Evolutionary conservation across 2,329 filamentous ascomycete genomes (phyloP).

Genomic region (Neofusicoccum ribis): DNA sequence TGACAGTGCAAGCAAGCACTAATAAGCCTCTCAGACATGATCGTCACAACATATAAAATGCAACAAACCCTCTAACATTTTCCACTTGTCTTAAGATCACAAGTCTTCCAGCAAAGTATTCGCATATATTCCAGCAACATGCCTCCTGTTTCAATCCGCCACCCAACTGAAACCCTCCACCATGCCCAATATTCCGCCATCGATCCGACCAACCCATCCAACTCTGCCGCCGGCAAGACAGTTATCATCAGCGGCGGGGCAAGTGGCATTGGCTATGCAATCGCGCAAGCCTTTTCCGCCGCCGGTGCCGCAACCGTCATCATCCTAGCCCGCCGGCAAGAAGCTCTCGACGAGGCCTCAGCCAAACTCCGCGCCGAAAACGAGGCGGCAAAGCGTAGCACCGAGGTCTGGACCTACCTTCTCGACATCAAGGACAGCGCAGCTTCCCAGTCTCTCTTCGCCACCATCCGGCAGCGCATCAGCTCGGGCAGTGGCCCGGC

Average conservation of each 20-base stretch:
- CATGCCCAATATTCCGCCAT: conserved; percentile 29
- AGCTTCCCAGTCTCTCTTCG: conserved; percentile 10
- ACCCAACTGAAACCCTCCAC: conserved; percentile 24
- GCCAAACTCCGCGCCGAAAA: not conserved
- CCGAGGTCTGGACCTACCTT: conserved; percentile 16
- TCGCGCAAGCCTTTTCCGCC: conserved; percentile 32
- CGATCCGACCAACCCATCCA: conserved; percentile 26
- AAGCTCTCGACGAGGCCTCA: conserved; percentile 28
- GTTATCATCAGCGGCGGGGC: conserved; percentile 34
- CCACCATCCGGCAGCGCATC: conserved; percentile 7
- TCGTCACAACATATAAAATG: too few species aligned
- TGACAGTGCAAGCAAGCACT: too few species aligned
- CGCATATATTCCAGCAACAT: too few species aligned
- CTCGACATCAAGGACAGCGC: conserved; percentile 10
- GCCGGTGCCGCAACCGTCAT: conserved; percentile 43
- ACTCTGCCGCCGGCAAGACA: conserved; percentile 30
- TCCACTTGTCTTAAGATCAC: too few species aligned
- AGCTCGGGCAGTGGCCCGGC: not conserved
- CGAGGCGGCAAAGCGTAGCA: not conserved
- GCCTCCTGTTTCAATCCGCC: too few species aligned
- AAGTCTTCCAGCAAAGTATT: too few species aligned
- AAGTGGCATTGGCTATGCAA: conserved; percentile 30
- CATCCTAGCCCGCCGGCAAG: conserved; percentile 41
- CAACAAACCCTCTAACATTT: too few species aligned
- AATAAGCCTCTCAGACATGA: too few species aligned